Percentiles rank a stretch among this genome's conserved stretches.
These are phyloP conservation scores for Penicillium aurantiogriseum DNA, from an alignment of 2,329 filamentous ascomycete genomes.

Conservation along the genomic window DNA sequence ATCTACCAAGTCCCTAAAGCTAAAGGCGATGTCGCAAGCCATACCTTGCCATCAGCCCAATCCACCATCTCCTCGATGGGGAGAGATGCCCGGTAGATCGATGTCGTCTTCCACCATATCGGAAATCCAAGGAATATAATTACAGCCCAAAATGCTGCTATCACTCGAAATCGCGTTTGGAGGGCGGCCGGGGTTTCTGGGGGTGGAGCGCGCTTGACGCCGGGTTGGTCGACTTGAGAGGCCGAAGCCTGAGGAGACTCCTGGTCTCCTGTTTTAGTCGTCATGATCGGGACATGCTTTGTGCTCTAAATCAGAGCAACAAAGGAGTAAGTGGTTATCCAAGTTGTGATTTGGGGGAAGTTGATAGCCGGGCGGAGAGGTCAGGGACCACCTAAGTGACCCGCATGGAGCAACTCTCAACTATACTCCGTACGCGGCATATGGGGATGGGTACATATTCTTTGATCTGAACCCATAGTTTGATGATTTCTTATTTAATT, in stretches of 20 bases:
- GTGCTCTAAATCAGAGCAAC: constrained; percentile 10
- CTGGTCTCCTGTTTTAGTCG: constrained; percentile 33
- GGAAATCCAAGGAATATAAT: constrained; percentile 81
- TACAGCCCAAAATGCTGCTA: constrained; percentile 87
- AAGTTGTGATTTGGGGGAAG: constrained; percentile 16
- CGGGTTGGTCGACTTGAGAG: constrained; percentile 17
- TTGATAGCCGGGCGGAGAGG: constrained; percentile 23
- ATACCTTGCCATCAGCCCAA: constrained; percentile 87
- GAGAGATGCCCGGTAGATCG: constrained; percentile 81
- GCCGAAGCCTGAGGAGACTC: constrained; percentile 27
- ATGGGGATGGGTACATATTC: not conserved
- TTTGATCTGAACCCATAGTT: not conserved
- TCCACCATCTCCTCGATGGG: constrained; percentile 82
- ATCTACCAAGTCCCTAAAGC: not conserved
- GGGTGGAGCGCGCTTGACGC: constrained; percentile 57
- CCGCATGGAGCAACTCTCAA: constrained; percentile 1
- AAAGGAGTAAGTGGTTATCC: constrained; percentile 5
- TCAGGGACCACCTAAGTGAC: constrained; percentile 7
- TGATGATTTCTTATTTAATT: not conserved
- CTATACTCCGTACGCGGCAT: not conserved
- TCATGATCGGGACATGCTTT: constrained; percentile 40
- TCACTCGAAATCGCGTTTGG: constrained; percentile 68
- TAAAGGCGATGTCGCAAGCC: not conserved
- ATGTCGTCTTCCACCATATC: constrained; percentile 94
- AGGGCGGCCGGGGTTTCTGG: constrained; percentile 71